These are phyloP conservation scores for Pleurotus citrinopileatus DNA, from an alignment of 768 basidiomycete genomes.

Conservation along the genomic window DNA sequence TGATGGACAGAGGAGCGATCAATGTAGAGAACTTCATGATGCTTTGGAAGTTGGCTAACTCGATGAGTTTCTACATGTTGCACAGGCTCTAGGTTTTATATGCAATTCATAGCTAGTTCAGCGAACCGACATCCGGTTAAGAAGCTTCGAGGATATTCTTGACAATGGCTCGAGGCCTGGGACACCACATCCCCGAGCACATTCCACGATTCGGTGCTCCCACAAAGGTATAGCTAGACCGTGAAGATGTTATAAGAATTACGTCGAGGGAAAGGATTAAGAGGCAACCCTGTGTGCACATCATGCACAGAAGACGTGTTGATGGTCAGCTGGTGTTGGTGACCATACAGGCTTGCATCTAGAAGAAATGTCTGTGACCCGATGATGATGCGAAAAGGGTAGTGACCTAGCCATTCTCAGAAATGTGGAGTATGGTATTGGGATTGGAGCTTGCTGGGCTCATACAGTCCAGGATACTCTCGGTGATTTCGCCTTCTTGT, in stretches of 20 bases:
- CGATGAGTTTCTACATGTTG: neutral
- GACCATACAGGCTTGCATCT: neutral
- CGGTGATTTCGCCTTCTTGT: no score
- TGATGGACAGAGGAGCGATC: conserved; percentile 15
- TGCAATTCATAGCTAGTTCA: neutral
- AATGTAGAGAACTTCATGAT: conserved; percentile 18
- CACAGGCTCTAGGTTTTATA: no score
- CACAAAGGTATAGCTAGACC: conserved; percentile 3
- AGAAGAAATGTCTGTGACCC: neutral
- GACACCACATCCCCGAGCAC: neutral
- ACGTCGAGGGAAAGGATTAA: neutral
- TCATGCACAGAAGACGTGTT: neutral
- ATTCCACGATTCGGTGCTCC: neutral
- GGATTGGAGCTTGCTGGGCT: no score
- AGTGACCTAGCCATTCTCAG: neutral
- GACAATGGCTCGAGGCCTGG: neutral
- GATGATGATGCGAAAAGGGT: neutral
- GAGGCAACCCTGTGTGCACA: neutral
- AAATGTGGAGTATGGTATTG: neutral
- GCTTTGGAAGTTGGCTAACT: neutral
- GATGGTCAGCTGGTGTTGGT: neutral
- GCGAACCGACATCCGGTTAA: neutral
- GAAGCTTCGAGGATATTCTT: neutral
- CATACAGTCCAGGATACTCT: no score
- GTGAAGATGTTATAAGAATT: neutral